Evolutionary conservation across 2,329 filamentous ascomycete species (phyloP), one percentile per base, ranked within the genome.

Genomic region (Phoma sp.): DNA sequence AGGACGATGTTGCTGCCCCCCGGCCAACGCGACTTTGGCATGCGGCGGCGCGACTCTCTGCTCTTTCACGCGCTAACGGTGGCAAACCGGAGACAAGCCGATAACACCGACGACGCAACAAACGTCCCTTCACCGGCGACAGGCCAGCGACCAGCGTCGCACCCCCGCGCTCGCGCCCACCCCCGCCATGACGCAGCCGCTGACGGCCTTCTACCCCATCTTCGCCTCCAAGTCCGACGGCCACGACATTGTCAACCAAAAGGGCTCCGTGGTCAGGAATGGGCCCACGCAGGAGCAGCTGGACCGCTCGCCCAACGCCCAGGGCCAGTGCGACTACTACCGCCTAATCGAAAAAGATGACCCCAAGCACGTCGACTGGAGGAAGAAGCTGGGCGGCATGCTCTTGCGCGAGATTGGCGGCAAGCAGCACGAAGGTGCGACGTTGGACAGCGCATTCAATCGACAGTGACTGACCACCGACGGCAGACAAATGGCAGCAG

Each of bases 321-420:
- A 84, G 63, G 83, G 83, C 36, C 76, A 81, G 51, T 77, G 78
- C 55, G 82, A 85, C 70, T 85, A 77, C 72, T 85, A 85, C 72
- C 78, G 81, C 52, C 73, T 79, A 58, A 76, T 85, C 6, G 74
- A 76, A 10, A 68, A 74, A 9, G 78, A 83, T 40, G 81, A 85
- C 59, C 68, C 77, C 5, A 85, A 85, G 65, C 79, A 82, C 60
- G 64, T 82, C 6, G 83, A 86, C 61, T 86, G 84, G 84, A 76
- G 83, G 51, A 76, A 83, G 57, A 85, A 85, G 72, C 74, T 86
- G 53, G 84, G 81, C 21, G 81, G 81, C n/a, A 85, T 85, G 82
- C 73, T 85, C 25, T 76, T 82, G 64, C 74, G 80, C 61, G 79
- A 83, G 62, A 65, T 85, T 38, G 78, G 76, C 43, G 61, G 73